phyloP scores from a whole-genome alignment of 768 basidiomycete species.

The Suillus spraguei region DNA sequence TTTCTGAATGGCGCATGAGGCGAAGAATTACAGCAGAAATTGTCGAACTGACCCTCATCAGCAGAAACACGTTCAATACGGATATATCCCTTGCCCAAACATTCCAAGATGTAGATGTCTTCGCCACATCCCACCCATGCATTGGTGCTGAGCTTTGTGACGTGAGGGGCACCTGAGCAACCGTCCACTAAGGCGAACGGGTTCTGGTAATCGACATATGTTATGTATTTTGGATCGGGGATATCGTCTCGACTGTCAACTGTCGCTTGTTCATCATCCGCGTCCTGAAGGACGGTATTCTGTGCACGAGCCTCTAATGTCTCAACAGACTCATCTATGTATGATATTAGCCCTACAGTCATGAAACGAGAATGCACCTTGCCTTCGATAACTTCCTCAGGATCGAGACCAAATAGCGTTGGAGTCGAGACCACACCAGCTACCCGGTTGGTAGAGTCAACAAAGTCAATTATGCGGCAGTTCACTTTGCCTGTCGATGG shows the following conservation, averaged over 20 bases:
- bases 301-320: slow-evolving; percentile 46
- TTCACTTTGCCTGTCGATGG: slow-evolving; percentile 78
- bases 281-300: slow-evolving; percentile 16
- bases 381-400: slow-evolving; percentile 67
- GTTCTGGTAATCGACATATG: slow-evolving; percentile 76
- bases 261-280: slow-evolving; percentile 7
- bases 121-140: slow-evolving; percentile 85
- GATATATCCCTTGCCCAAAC: slow-evolving; percentile 68
- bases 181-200: slow-evolving; percentile 61
- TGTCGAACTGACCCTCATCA: slow-evolving; percentile 34
- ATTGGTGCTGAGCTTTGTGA: slow-evolving; percentile 53
- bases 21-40: background rate
- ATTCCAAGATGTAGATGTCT: slow-evolving; percentile 72
- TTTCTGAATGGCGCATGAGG: background rate
- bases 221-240: slow-evolving; percentile 62
- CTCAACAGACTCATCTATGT: slow-evolving; percentile 53
- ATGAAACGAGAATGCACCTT: slow-evolving; percentile 15
- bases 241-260: slow-evolving; percentile 36
- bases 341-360: slow-evolving; percentile 8
- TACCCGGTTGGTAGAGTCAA: slow-evolving; percentile 71
- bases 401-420: slow-evolving; percentile 84
- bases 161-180: slow-evolving; percentile 55
- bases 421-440: slow-evolving; percentile 77
- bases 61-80: slow-evolving; percentile 53
- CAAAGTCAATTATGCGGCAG: slow-evolving; percentile 91